Conservation (phyloP, 2,329 filamentous ascomycete genomes). For the Colletotrichum musae region DNA sequence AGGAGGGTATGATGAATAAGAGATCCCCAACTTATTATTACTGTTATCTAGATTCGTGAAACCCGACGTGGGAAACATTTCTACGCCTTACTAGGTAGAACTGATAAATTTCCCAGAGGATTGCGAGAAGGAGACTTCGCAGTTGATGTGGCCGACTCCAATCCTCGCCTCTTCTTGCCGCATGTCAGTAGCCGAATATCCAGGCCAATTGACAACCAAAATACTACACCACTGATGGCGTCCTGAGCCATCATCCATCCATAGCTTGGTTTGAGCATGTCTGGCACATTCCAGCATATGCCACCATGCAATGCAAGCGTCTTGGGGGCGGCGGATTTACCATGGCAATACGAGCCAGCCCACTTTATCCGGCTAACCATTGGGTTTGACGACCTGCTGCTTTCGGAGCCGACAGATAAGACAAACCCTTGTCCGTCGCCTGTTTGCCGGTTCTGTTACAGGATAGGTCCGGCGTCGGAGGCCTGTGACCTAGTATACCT, state of each 20-base stretch:
- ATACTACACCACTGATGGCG: too few relatives aligned
- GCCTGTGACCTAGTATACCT: neutral
- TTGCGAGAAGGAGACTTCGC: too few relatives aligned
- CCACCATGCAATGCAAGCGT: neutral
- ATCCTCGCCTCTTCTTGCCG: too few relatives aligned
- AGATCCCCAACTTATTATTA: too few relatives aligned
- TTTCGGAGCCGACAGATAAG: constrained; percentile 31
- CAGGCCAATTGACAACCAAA: too few relatives aligned
- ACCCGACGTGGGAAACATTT: too few relatives aligned
- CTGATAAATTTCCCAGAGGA: too few relatives aligned
- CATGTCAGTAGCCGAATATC: too few relatives aligned
- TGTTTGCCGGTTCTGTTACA: constrained; percentile 26
- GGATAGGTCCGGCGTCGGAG: constrained; percentile 28
- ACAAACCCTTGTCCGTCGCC: constrained; percentile 11
- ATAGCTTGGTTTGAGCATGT: neutral
- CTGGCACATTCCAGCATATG: neutral
- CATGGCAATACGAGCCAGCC: constrained; percentile 23
- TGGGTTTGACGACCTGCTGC: neutral
- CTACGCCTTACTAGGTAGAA: too few relatives aligned
- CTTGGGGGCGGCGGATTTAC: constrained; percentile 13
- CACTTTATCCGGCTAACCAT: constrained; percentile 12
- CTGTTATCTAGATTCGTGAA: too few relatives aligned
- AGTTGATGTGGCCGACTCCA: too few relatives aligned
- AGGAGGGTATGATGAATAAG: too few relatives aligned
- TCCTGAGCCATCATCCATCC: neutral